These are phyloP conservation scores for Tylopilus sp. DNA, from an alignment of 1,284 basidiomycete genomes.

Conservation along the genomic window DNA sequence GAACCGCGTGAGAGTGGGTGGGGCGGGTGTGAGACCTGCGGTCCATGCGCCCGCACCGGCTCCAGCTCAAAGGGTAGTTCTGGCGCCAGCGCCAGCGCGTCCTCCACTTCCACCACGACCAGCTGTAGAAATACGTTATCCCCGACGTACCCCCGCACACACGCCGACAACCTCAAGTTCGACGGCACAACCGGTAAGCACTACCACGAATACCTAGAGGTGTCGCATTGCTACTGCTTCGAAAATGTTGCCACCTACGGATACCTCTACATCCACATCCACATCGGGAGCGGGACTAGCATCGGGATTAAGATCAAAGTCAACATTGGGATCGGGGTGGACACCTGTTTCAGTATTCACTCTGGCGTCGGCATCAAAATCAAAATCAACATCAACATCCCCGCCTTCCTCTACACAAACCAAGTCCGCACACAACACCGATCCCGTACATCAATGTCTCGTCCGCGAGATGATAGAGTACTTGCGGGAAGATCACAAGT, in stretches of 20 bases:
- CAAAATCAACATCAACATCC: background rate
- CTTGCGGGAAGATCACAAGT: constrained; percentile 49
- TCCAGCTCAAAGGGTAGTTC: background rate
- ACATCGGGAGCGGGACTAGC: background rate
- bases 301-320: background rate
- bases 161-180: background rate
- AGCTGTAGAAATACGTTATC: background rate
- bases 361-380: background rate
- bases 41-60: background rate
- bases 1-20: background rate
- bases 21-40: background rate
- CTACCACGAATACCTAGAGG: background rate
- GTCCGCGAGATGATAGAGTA: constrained; percentile 45
- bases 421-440: background rate
- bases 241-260: background rate
- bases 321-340: background rate
- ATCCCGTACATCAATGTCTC: constrained; percentile 27
- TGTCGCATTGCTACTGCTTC: background rate
- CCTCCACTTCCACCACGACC: background rate
- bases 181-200: background rate
- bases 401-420: background rate
- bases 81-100: background rate
- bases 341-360: background rate
- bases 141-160: constrained; percentile 1
- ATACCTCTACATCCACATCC: background rate